Base-by-base conservation (phyloP, 2,329 filamentous ascomycete genomes). In the Rutstroemia sp. region DNA sequence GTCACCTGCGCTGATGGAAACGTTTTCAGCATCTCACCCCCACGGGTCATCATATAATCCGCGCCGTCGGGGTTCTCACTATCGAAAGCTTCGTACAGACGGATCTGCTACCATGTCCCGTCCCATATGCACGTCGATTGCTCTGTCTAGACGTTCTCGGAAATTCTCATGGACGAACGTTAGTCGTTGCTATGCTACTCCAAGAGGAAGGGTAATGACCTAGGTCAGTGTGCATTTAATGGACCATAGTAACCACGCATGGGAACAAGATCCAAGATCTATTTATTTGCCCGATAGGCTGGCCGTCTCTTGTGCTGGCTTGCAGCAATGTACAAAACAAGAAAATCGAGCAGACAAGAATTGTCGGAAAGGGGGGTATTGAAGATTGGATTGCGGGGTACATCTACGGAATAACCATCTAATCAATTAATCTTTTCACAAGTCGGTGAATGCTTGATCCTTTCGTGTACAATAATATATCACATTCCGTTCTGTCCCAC, bases 391-490 rank as follows among this genome's bases (percentile, higher is more conserved):
- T 34, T 55, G 53, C 53, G 53, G 53, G 53, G 53, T 55, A 55
- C 23, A 37, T 55, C 37, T 30, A 52, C 45, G 50, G 44, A 44
- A 45, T 45, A n/a, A n/a, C 52, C 46, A 50, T 39, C 46, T 47
- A 16, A 38, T 47, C 49, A 21, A 12, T n/a, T 25, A 4, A 27
- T 16, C 12, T 50, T 55, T 5, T 38, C 16, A 25, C 34, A 50
- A 55, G 46, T 50, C 53, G 53, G 53, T 55, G 53, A 55, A 55
- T 27, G 47, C 12, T 37, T 55, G 17, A 50, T 50, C 19, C 39
- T 25, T 4, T 49, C 44, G 25, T 47, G 44, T 30, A 47, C 44
- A 47, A 16, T 16, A 16, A 25, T 47, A 21, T 47, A 47, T 47
- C 44, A 27, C 44, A 30, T 46, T 27, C 16, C 17, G 39, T 42